Evolutionary conservation across 495 filamentous ascomycete genomes (phyloP).

Genomic region (Neurospora discreta): DNA sequence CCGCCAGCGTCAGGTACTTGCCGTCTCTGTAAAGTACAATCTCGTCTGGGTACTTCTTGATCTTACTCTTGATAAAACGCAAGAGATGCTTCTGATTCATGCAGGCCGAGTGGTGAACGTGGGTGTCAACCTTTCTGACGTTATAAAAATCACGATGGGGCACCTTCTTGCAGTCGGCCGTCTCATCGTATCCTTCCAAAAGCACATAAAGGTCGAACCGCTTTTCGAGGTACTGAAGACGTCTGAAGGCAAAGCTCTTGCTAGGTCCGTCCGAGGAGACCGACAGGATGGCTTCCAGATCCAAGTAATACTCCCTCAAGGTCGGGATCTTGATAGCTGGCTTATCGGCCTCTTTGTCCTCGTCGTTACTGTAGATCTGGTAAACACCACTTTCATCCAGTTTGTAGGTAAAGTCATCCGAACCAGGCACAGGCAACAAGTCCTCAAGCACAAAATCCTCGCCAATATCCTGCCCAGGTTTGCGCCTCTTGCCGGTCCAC

Average conservation of each 20-base stretch:
- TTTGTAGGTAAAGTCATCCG: slow-evolving; percentile 59
- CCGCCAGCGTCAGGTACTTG: slow-evolving; percentile 77
- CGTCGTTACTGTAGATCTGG: slow-evolving; percentile 69
- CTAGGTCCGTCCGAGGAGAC: slow-evolving; percentile 88
- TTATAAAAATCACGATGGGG: slow-evolving; percentile 99
- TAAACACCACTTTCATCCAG: slow-evolving; percentile 80
- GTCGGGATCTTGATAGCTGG: slow-evolving; percentile 77
- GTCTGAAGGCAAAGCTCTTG: slow-evolving; percentile 92
- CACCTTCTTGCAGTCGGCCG: slow-evolving; percentile 93
- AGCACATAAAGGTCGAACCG: slow-evolving; percentile 91
- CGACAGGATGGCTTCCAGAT: slow-evolving; percentile 74
- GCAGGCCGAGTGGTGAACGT: slow-evolving; percentile 97
- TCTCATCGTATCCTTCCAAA: slow-evolving; percentile 93
- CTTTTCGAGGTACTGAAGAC: slow-evolving; percentile 88
- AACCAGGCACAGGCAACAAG: slow-evolving; percentile 54
- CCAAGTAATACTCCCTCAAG: slow-evolving; percentile 87
- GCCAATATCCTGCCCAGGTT: slow-evolving; percentile 83
- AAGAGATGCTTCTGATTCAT: slow-evolving; percentile 99
- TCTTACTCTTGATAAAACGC: slow-evolving; percentile 98
- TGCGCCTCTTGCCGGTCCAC: slow-evolving; percentile 47
- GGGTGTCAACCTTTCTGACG: slow-evolving; percentile 95
- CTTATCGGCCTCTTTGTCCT: slow-evolving; percentile 45
- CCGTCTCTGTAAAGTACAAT: slow-evolving; percentile 88
- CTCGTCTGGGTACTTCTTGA: slow-evolving; percentile 94
- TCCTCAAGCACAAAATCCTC: slow-evolving; percentile 66